Evolutionary conservation across 1,284 basidiomycete genomes (phyloP), one percentile per base, ranked within the genome.

Genomic region (Tylopilus sp.): DNA sequence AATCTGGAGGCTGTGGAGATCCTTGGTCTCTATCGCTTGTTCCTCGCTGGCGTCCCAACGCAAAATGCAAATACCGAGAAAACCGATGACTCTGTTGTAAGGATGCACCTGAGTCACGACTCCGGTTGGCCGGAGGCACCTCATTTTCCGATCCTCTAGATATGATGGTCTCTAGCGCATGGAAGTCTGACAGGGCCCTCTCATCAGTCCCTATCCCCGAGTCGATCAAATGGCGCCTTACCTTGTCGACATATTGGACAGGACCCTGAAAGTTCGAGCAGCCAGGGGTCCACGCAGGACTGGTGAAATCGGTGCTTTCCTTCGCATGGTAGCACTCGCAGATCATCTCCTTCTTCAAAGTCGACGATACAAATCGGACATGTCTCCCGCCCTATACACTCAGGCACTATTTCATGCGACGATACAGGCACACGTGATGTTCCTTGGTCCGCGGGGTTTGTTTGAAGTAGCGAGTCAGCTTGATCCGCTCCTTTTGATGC

Each of bases 311-410:
- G 77, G 65, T 97, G 93, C 55, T 87, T 82, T 38, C 86, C 89
- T 63, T 92, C 89, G 67, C 93, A 97, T 1, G 93, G 93, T 48
- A 97, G 71, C 30, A 95, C 78, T 28, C 93, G 82, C 15, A 96
- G 69, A 65, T 95, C 89, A 62, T 97, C 93, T 6, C 92, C 93
- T 54, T 90, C 86, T 66, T 94, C 89, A 61, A 97, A 97, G 59
- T 95, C 92, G 34, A 91, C 75, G 52, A 96, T 86, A 64, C 94
- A 97, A 55, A 97, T 97, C 6, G 94, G 92, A 69, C 93, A 97
- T 21, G 87, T 92, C 65, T 92, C 88, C 34, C 81, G 79, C 12
- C 85, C 88, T 35, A 90, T 88, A 12, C 78, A 75, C 40, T 76
- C 81, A 2, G 83, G 84, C 45, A 80, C 67, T 26, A 59, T 61